A percentile compares a stretch with the other conserved stretches of the same genome.
These are phyloP conservation scores for Colletotrichum eleusines DNA, from an alignment of 2,329 filamentous ascomycete genomes.

Conservation along the genomic window DNA sequence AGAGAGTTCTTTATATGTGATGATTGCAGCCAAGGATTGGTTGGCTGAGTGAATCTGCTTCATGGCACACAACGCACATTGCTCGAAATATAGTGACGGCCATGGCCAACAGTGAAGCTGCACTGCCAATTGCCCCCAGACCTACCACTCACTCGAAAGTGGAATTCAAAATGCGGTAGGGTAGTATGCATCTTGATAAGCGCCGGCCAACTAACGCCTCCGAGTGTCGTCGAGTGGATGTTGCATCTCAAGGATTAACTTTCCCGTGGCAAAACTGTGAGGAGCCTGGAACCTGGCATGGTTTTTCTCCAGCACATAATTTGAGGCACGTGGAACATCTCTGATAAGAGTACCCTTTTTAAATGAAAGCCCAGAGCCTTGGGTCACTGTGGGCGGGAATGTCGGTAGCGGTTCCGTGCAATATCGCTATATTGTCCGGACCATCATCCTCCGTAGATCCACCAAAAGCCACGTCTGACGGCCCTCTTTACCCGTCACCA, in stretches of 20 bases:
- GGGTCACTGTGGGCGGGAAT: constrained; percentile 27
- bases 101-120: neutral
- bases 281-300: too few relatives aligned
- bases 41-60: neutral
- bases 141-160: too few relatives aligned
- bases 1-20: too few relatives aligned
- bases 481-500: neutral
- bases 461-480: neutral
- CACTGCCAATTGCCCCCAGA: neutral
- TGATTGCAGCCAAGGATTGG: neutral
- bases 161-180: neutral
- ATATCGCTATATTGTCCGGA: constrained; percentile 26
- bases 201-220: neutral
- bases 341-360: neutral
- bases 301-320: neutral
- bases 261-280: neutral
- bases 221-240: neutral
- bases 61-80: neutral
- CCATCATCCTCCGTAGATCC: constrained; percentile 36
- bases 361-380: constrained; percentile 33
- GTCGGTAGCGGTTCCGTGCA: constrained; percentile 27
- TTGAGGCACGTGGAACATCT: neutral
- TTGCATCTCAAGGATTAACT: neutral
- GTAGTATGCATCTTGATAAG: neutral
- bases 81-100: neutral